A percentile compares a stretch with the other conserved stretches of the same genome.
Conservation (phyloP, 2,329 filamentous ascomycete genomes). For the Fusarium cyanostomum region DNA sequence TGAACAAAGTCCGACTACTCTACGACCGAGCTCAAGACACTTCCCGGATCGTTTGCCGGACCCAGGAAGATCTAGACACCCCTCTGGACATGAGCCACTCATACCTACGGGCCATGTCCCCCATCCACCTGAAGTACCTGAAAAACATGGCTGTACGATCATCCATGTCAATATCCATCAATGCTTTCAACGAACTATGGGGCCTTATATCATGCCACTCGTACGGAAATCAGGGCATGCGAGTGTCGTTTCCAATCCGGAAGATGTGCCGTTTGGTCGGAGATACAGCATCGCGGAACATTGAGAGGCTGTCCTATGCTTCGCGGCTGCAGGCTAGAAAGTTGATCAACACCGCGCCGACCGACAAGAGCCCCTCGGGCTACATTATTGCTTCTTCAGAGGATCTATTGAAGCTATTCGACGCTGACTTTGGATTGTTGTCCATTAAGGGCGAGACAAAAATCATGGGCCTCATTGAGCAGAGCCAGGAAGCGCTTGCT, state of each 20-base stretch:
- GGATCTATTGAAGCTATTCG: constrained; percentile 83
- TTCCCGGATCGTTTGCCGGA: constrained; percentile 82
- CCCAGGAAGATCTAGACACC: constrained; percentile 74
- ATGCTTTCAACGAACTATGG: constrained; percentile 86
- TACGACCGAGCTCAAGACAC: constrained; percentile 87
- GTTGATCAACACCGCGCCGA: constrained; percentile 85
- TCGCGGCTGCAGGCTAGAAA: constrained; percentile 86
- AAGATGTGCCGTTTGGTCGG: constrained; percentile 92
- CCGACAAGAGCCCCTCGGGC: constrained; percentile 82
- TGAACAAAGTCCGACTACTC: constrained; percentile 88
- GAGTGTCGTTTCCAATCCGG: constrained; percentile 89
- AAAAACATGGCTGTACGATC: constrained; percentile 90
- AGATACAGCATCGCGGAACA: constrained; percentile 86
- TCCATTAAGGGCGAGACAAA: constrained; percentile 92
- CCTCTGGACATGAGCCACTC: constrained; percentile 86
- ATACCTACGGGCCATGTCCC: constrained; percentile 89
- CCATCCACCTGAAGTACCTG: constrained; percentile 88
- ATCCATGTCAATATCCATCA: constrained; percentile 94
- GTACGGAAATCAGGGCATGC: constrained; percentile 81
- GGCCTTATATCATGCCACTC: constrained; percentile 87
- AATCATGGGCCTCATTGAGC: constrained; percentile 76
- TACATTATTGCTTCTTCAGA: constrained; percentile 93
- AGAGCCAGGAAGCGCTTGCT: constrained; percentile 84
- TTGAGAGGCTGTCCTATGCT: constrained; percentile 87
- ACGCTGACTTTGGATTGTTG: constrained; percentile 86